A percentile compares a stretch with the other conserved stretches of the same genome.
Conservation (phyloP, 306 rosid species). For the Chamaecrista fasciculata region DNA sequence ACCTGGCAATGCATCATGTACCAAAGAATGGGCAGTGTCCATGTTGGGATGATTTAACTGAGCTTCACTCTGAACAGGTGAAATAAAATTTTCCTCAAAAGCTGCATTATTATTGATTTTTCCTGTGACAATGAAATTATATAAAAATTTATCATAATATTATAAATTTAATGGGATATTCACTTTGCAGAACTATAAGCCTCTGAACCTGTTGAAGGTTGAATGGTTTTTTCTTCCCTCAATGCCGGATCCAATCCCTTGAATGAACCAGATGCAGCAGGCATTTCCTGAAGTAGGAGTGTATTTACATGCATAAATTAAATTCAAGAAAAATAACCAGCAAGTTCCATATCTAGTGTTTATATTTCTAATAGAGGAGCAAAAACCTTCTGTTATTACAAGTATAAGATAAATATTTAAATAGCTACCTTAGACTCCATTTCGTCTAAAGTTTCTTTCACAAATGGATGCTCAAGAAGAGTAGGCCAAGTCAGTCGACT, state of each 20-base stretch:
- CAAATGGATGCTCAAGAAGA: conserved; percentile 93
- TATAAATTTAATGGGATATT: not conserved
- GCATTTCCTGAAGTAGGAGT: conserved; percentile 52
- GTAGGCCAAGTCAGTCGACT: conserved; percentile 96
- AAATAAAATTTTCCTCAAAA: conserved; percentile 42
- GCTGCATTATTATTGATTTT: conserved; percentile 34
- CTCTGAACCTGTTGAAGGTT: conserved; percentile 40
- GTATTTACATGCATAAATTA: not conserved
- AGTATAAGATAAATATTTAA: conserved; percentile 25
- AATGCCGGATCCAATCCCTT: conserved; percentile 45
- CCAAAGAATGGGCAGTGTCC: conserved; percentile 40
- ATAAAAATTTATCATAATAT: conserved; percentile 11
- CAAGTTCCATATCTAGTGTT: conserved; percentile 11
- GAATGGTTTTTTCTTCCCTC: conserved; percentile 51
- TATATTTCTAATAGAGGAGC: conserved; percentile 3
- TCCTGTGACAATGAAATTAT: conserved; percentile 26
- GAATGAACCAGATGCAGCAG: conserved; percentile 42
- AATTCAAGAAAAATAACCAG: conserved; percentile 3
- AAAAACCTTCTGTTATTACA: not conserved
- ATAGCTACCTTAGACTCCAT: conserved; percentile 58
- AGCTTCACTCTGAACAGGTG: conserved; percentile 49
- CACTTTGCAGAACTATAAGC: conserved; percentile 37
- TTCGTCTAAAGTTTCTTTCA: conserved; percentile 65
- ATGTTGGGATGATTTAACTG: conserved; percentile 45
- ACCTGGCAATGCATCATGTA: conserved; percentile 76